These are phyloP conservation scores for Rhynchospora pubera DNA, from an alignment of 176 grass and related monocot genomes.

Conservation along the genomic window DNA sequence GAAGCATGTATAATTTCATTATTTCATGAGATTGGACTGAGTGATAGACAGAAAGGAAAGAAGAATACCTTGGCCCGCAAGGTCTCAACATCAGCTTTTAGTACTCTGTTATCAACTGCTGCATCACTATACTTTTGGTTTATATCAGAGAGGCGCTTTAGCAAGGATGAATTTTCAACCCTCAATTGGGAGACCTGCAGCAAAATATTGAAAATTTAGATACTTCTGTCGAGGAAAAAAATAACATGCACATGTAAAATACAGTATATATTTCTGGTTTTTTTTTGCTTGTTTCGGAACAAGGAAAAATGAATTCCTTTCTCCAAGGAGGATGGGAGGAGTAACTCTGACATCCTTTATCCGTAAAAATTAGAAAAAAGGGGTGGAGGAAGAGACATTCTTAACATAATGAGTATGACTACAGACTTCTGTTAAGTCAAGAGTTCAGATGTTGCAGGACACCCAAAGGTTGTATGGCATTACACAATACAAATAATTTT, in stretches of 20 bases:
- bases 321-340: background rate
- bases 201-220: background rate
- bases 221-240: background rate
- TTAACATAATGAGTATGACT: background rate
- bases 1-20: background rate
- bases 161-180: slow-evolving; percentile 50
- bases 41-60: background rate
- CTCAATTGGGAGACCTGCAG: slow-evolving; percentile 38
- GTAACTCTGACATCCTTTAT: background rate
- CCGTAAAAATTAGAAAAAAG: background rate
- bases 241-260: background rate
- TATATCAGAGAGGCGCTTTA: slow-evolving; percentile 40
- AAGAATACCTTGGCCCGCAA: slow-evolving; percentile 51
- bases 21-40: background rate
- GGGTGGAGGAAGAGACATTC: background rate
- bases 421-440: background rate
- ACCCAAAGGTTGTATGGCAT: background rate
- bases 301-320: background rate
- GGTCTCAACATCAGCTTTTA: slow-evolving; percentile 53
- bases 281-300: background rate
- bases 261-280: background rate
- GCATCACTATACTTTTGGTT: slow-evolving; percentile 48
- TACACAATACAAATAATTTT: background rate
- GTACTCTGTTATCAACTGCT: slow-evolving; percentile 41
- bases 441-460: background rate